Evolutionary conservation across 108 stramenopile species (phyloP).

Genomic region (Skeletonema tropicum): DNA sequence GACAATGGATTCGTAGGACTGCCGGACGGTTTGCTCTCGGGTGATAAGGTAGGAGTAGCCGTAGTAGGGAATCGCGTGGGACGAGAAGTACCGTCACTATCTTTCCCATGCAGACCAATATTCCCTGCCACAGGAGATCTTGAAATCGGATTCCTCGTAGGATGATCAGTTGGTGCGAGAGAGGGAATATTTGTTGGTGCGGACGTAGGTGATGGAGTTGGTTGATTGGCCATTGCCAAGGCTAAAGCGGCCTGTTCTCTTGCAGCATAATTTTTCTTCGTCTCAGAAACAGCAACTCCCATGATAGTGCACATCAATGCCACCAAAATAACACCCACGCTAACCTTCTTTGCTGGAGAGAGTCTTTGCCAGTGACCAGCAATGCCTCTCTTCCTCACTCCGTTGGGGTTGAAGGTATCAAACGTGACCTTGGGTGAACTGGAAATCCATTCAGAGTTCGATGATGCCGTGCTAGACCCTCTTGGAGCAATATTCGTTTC

Average conservation of each 20-base stretch:
- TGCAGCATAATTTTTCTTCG: neutral
- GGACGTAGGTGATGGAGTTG: slow-evolving; percentile 5
- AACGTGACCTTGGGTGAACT: slow-evolving; percentile 6
- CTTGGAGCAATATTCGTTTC: slow-evolving; percentile 42
- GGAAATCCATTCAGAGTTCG: slow-evolving; percentile 15
- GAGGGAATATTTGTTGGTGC: slow-evolving; percentile 6
- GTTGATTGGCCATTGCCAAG: slow-evolving; percentile 2
- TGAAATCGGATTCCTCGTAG: slow-evolving; percentile 31
- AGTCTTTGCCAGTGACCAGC: slow-evolving; percentile 15
- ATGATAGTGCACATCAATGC: slow-evolving; percentile 38
- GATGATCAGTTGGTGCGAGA: slow-evolving; percentile 8
- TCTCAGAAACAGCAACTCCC: slow-evolving; percentile 32
- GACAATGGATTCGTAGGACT: neutral
- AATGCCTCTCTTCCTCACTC: slow-evolving; percentile 1
- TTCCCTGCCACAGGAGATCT: neutral
- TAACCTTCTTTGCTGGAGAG: slow-evolving; percentile 12
- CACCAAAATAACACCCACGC: slow-evolving; percentile 30
- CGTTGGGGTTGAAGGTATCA: slow-evolving; percentile 6
- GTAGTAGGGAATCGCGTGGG: neutral
- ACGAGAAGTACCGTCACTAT: slow-evolving; percentile 1
- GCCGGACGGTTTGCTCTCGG: neutral
- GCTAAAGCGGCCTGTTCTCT: neutral
- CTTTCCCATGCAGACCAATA: too few species aligned
- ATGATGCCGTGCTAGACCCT: slow-evolving; percentile 1
- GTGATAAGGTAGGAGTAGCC: neutral